Evolutionary conservation across 768 basidiomycete genomes (phyloP), one percentile per base, ranked within the genome.

Genomic region (Coprinopsis cinerea): DNA sequence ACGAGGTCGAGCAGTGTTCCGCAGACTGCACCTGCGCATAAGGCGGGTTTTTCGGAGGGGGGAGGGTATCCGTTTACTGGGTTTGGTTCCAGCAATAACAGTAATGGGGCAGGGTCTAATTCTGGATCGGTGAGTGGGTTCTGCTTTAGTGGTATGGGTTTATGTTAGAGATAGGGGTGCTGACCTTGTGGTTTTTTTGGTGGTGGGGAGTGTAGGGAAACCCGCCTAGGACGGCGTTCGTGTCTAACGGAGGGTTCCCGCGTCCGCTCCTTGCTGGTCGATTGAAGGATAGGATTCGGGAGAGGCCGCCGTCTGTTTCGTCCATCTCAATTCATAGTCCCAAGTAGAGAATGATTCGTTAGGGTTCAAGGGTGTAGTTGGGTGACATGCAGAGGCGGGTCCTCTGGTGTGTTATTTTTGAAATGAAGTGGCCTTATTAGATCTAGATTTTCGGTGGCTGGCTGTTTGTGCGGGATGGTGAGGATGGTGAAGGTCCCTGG

Each of bases 271-370:
- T 51, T 20, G 50, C 50, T 44, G 50, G 50, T 7, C 43, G 50
- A 4, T 36, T 51, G 43, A 51, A 51, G 44, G 50, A 51, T 39
- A 44, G 50, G 44, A 51, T 51, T 28, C 30, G 50, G 36, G 50
- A 51, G 15, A 32, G 50, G 7, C 50, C 50, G 14, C 50, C 50
- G 14, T 51, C 50, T 14, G 23, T 46, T 20, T 51, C 50, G 24
- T 46, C 50, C 5, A 23, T 24, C 35, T 43, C 32, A 26, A 18
- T 45, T 4, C n/a, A 32, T 20, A 45, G 44, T 20, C 27, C 44
- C 26, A 45, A 45, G 27, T 45, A 45, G 24, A 20, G 36, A 6
- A 39, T n/a, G n/a, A n/a, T n/a, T n/a, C n/a, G n/a, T n/a, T n/a
- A n/a, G n/a, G n/a, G n/a, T n/a, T n/a, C n/a, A n/a, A n/a, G n/a